Evolutionary conservation across 345 rosid genomes (phyloP), one percentile per base, ranked within the genome.

Genomic region (Anacardium occidentale): DNA sequence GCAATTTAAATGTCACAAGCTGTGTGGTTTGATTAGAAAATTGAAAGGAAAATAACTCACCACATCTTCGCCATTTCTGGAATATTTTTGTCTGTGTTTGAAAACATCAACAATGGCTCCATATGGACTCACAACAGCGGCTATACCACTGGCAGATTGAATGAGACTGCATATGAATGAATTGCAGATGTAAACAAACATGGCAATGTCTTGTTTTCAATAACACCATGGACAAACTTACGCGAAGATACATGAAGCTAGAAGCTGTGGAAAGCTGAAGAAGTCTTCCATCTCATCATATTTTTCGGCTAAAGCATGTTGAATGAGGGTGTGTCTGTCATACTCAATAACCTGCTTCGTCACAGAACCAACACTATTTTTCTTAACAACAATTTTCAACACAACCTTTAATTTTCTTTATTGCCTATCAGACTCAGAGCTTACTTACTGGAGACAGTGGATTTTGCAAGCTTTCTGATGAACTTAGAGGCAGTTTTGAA

Each of bases 231-330:
- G 54, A 51, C 50, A 26, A 69, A 74, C 78, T n/a, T 70, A 81
- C 78, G 78, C 82, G 26, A 75, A 81, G 53, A 78, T 66, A 55
- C 71, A 76, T 2, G 78, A 82, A 29, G 80, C 82, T 51, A 73
- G 21, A 57, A 78, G 62, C 34, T 70, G 78, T 0, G 78, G 82
- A 29, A 66, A 74, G 18, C 78, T 25, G 74, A 82, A 67, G 45
- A 34, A 67, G 18, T 66, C 75, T 66, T 81, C 82, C 13, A 70
- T 66, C 50, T 82, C 80, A 71, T 79, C 80, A 21, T 79, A 79
- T 54, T 79, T 78, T 64, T 76, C 85, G 1, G 82, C 85, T 21
- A 78, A 70, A 37, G 70, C 75, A 20, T 74, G 78, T 20, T 74
- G 74, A 62, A 63, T 68, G 47, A 82, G 76, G 26, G 74, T 76